Conservation (phyloP, 1,139 yeast species). For the Suhomyces bribrorum region DNA sequence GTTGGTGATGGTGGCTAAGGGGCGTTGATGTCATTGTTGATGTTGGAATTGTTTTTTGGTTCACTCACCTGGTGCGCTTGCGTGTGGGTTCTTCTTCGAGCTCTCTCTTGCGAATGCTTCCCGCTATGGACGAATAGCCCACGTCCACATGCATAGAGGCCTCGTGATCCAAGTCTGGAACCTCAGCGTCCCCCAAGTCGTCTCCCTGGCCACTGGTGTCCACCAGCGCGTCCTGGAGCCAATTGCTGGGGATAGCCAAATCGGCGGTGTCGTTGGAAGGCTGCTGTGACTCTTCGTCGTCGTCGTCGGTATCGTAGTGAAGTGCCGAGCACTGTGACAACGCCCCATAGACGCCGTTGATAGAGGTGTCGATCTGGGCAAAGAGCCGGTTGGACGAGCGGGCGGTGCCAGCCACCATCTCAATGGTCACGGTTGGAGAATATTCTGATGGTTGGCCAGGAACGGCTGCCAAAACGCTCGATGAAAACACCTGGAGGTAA, state of each 20-base stretch:
- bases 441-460: constrained; percentile 18
- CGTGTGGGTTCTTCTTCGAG: constrained; percentile 18
- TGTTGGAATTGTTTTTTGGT: neutral
- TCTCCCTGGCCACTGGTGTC: constrained; percentile 40
- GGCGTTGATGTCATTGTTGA: no score
- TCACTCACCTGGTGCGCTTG: neutral
- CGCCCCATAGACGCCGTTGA: constrained; percentile 33
- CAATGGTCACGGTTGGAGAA: constrained; percentile 24
- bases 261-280: constrained; percentile 10
- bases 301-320: constrained; percentile 34
- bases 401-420: constrained; percentile 11
- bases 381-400: constrained; percentile 15
- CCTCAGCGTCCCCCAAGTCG: constrained; percentile 30
- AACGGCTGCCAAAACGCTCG: constrained; percentile 18
- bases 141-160: constrained; percentile 51
- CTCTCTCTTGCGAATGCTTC: constrained; percentile 32
- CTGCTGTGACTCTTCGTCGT: constrained; percentile 15
- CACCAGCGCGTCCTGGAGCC: constrained; percentile 21
- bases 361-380: constrained; percentile 11
- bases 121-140: constrained; percentile 42
- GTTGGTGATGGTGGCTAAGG: no score
- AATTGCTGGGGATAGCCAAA: constrained; percentile 25
- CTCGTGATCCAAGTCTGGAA: constrained; percentile 16
- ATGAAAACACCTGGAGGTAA: constrained; percentile 36
- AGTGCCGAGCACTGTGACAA: constrained; percentile 43